A percentile compares a stretch with the other conserved stretches of the same genome.
These are phyloP conservation scores for Cercospora zeae-maydis DNA, from an alignment of 2,329 filamentous ascomycete species.

Conservation along the genomic window DNA sequence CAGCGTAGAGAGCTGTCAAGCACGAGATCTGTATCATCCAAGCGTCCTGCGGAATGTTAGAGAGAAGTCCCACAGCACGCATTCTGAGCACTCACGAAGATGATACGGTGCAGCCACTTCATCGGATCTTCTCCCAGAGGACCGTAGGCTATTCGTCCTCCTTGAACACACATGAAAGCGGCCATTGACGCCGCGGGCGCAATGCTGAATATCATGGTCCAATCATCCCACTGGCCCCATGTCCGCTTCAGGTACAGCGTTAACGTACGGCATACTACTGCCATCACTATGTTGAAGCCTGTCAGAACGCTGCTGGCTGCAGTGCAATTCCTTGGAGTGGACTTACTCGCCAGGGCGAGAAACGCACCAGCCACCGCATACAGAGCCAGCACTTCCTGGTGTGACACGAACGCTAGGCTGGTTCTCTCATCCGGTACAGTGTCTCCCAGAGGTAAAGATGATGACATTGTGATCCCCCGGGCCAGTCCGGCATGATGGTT, in stretches of 20 bases:
- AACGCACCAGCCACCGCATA: constrained; percentile 4
- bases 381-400: background rate
- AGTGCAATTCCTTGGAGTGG: background rate
- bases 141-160: background rate
- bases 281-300: background rate
- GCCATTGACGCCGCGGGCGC: background rate
- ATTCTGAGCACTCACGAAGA: background rate
- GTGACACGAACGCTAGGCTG: background rate
- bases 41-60: background rate
- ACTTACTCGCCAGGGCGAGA: constrained; percentile 3
- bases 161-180: background rate
- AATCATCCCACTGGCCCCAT: constrained; percentile 5
- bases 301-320: background rate
- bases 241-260: constrained; percentile 2
- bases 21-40: background rate
- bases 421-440: background rate
- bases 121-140: background rate
- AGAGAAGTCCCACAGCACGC: too few species aligned
- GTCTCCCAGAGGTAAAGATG: background rate
- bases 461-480: background rate
- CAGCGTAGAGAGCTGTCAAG: background rate
- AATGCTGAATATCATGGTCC: constrained; percentile 7
- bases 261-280: constrained; percentile 2
- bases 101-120: background rate
- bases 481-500: background rate